These are phyloP conservation scores for Haberlea rhodopensis DNA, from an alignment of 257 asterid species.

Conservation along the genomic window DNA sequence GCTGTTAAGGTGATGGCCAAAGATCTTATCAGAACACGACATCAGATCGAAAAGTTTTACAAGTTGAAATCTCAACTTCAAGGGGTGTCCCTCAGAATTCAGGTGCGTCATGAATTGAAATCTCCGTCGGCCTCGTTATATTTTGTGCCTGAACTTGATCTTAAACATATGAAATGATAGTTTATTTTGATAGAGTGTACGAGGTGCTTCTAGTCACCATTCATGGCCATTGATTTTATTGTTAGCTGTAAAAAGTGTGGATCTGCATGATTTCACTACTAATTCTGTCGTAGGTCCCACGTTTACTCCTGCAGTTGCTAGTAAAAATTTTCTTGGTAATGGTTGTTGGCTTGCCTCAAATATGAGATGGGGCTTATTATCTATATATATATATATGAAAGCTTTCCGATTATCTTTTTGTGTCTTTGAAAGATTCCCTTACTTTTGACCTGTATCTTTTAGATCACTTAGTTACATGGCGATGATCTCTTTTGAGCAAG, in stretches of 20 bases:
- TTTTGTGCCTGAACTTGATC: too few relatives aligned
- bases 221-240: neutral
- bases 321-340: neutral
- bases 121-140: neutral
- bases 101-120: conserved; percentile 38
- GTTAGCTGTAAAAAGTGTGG: conserved; percentile 5
- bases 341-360: neutral
- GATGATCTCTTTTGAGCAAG: neutral
- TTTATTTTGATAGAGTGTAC: neutral
- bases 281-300: neutral
- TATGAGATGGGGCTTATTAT: neutral
- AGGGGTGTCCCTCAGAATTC: conserved; percentile 97
- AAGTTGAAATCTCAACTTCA: conserved; percentile 97
- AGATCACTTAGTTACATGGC: neutral
- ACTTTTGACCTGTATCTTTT: neutral
- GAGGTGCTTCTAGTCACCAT: conserved; percentile 8
- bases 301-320: conserved; percentile 9
- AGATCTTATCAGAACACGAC: conserved; percentile 96
- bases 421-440: neutral
- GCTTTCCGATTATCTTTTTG: conserved; percentile 1
- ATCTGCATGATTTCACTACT: neutral
- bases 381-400: neutral
- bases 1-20: conserved; percentile 99
- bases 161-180: conserved; percentile 7
- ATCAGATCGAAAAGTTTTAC: conserved; percentile 91